Conservation (phyloP, 192 early-diverging fungal genomes). For the Linnemannia exigua region DNA sequence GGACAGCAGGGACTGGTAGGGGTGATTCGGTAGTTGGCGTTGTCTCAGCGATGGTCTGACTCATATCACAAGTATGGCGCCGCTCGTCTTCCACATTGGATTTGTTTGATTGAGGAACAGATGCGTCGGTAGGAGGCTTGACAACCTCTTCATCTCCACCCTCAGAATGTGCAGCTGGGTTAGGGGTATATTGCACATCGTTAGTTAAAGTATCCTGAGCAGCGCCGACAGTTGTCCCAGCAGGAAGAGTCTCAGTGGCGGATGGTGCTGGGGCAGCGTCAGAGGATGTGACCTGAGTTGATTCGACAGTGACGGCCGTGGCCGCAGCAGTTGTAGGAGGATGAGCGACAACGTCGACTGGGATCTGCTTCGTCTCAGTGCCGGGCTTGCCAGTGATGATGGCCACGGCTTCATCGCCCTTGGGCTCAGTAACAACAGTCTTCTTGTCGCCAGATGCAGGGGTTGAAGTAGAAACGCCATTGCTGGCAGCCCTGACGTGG, state of each 20-base stretch:
- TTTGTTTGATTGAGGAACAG: neutral
- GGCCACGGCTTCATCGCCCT: neutral
- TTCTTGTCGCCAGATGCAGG: neutral
- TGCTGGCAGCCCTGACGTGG: neutral
- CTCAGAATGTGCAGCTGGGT: neutral
- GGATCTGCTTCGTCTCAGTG: slow-evolving; percentile 34
- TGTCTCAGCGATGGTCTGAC: slow-evolving; percentile 15
- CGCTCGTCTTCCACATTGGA: slow-evolving; percentile 32
- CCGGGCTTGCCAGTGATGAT: slow-evolving; percentile 37
- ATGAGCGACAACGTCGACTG: neutral
- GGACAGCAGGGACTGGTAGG: neutral
- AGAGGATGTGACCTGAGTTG: neutral
- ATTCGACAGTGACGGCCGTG: neutral
- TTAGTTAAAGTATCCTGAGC: neutral
- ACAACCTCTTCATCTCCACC: neutral
- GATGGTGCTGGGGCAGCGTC: neutral
- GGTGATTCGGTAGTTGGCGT: neutral
- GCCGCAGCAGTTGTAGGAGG: neutral
- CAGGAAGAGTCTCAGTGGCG: neutral
- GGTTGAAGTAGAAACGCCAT: neutral
- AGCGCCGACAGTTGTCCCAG: neutral
- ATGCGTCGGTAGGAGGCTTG: neutral
- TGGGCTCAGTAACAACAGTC: neutral
- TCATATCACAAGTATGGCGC: slow-evolving; percentile 51
- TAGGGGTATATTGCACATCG: slow-evolving; percentile 17